Base-by-base conservation (phyloP, 1,139 yeast genomes). In the Candida glucosophila region DNA sequence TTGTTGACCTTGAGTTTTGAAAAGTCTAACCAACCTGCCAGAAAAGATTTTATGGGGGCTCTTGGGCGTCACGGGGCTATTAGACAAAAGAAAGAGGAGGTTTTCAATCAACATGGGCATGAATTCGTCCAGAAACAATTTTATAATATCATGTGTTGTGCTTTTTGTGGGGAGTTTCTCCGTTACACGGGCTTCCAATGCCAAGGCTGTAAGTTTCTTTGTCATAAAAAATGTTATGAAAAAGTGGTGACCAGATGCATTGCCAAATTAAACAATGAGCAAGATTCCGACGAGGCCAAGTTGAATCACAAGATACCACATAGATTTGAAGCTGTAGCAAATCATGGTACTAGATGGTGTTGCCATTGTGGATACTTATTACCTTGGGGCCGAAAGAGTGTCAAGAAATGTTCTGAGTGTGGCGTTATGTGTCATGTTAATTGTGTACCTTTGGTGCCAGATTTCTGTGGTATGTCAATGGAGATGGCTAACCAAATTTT, bases 61-160 rank as follows among this genome's bases (percentile, higher is more conserved):
- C 70, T 90, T 35, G 97, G 95, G 12, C 94, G 98, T 65, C 95
- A 88, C 50, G 97, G 97, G 56, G 98, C 98, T 33, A 90, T 90
- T 39, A 79, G 95, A 44, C 92, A 85, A 54, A 77, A 83, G 61
- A 88, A 88, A 44, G 97, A 88, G 47, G 96, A 88, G 44, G 85
- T 90, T 2, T 85, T 77, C 49, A 96, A 88, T 53, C 93, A 90
- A 45, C 94, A 85, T 47, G 98, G 98, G 8, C 98, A 90, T 57
- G 93, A 85, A 52, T 90, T 90, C 58, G 93, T 85, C 20, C 95
- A 85, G 49, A 90, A 85, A 41, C 95, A 86, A 49, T 86, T 90
- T 48, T 90, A 90, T 66, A 85, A 83, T 41, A 83, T 90, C 43
- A 90, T 90, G 96, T 75, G 92, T 38, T 90, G 98, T 58, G 95